Conservation (phyloP, 148 eudicot genomes). For the Vaccinium corymbosum region DNA sequence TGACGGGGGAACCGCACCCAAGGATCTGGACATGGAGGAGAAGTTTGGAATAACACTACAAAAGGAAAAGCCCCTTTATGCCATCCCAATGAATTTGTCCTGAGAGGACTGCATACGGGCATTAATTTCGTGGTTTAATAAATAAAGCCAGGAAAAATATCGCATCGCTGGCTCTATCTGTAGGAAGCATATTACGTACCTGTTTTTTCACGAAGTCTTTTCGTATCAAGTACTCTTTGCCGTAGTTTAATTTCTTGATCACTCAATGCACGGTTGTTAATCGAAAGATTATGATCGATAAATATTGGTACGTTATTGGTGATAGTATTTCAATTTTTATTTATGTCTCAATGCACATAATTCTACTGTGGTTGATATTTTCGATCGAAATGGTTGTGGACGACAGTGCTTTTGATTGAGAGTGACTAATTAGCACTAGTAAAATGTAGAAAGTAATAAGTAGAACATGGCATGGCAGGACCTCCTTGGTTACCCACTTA, state of each 20-base stretch:
- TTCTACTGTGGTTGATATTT: too few relatives aligned
- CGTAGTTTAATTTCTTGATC: not conserved
- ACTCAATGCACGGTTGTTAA: too few relatives aligned
- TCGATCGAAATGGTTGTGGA: too few relatives aligned
- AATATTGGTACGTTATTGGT: too few relatives aligned
- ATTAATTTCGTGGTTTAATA: not conserved
- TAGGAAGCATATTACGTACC: not conserved
- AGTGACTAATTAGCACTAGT: too few relatives aligned
- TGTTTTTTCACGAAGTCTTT: not conserved
- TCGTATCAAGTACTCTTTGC: not conserved
- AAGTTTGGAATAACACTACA: conserved; percentile 16
- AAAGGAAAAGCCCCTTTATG: conserved; percentile 16
- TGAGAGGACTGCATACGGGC: not conserved
- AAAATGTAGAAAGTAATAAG: too few relatives aligned
- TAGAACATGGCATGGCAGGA: too few relatives aligned
- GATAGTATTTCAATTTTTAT: too few relatives aligned
- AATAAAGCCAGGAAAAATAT: not conserved
- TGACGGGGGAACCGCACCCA: conserved; percentile 9
- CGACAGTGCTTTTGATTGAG: too few relatives aligned
- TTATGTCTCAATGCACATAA: too few relatives aligned
- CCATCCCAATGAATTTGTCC: conserved; percentile 3
- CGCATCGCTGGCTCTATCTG: not conserved
- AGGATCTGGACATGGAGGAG: conserved; percentile 18
- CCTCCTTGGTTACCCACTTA: too few relatives aligned
- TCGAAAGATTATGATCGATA: too few relatives aligned